These are phyloP conservation scores for Moricandia moricandioides DNA, from an alignment of 345 rosid genomes.

Conservation along the genomic window DNA sequence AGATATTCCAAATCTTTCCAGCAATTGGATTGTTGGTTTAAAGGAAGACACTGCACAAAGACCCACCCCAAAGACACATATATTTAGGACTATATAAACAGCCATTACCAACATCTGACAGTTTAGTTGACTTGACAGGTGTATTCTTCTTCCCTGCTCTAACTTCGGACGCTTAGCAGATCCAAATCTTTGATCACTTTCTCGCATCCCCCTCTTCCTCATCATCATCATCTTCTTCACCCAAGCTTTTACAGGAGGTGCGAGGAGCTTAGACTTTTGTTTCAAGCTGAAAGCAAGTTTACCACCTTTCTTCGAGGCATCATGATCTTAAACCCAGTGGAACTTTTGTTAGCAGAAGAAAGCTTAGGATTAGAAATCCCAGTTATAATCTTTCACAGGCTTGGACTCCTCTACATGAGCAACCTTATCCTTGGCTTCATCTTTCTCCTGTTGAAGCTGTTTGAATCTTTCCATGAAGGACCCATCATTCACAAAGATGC, in stretches of 20 bases:
- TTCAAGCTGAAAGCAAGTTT: constrained; percentile 98
- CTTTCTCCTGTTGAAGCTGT: constrained; percentile 84
- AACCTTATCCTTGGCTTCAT: constrained; percentile 44
- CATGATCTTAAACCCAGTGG: constrained; percentile 50
- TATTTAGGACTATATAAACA: constrained; percentile 41
- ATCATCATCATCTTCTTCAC: constrained; percentile 76
- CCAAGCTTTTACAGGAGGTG: constrained; percentile 80
- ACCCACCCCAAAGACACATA: constrained; percentile 30
- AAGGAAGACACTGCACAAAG: constrained; percentile 77
- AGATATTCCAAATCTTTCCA: constrained; percentile 90
- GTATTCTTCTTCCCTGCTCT: constrained; percentile 42
- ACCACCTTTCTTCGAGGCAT: constrained; percentile 59
- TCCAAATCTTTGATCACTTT: constrained; percentile 45
- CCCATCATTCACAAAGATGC: constrained; percentile 93
- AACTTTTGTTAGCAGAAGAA: constrained; percentile 40
- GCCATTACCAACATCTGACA: constrained; percentile 78
- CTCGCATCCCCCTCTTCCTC: constrained; percentile 57
- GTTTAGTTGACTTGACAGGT: constrained; percentile 47
- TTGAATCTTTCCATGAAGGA: constrained; percentile 99
- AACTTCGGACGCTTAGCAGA: constrained; percentile 70
- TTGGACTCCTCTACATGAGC: constrained; percentile 53
- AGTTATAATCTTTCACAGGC: constrained; percentile 53
- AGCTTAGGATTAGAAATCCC: constrained; percentile 51
- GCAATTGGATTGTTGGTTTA: constrained; percentile 73
- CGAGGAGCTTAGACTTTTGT: constrained; percentile 85